Base-by-base conservation (phyloP, 106 monocot species). In the Vanilla planifolia region DNA sequence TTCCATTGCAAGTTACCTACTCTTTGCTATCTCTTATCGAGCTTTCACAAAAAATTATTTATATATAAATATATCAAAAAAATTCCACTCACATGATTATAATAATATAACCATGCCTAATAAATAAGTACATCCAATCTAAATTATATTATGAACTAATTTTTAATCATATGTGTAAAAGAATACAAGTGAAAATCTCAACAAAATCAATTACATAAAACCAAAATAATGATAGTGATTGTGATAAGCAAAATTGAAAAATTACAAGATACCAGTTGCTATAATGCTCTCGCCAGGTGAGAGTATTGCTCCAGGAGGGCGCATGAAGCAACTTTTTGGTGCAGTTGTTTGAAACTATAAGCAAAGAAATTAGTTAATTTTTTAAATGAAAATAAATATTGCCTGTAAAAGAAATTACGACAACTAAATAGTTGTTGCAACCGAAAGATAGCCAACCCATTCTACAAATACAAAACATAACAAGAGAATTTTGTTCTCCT, bases 261-360 rank as follows among this genome's bases (percentile, higher is more conserved):
- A 45, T 1, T 44, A 25, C 10, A 44, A 2, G 29, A 10, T 77
- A 77, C 77, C 77, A 32, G 77, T 77, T 67, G 77, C 61, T 33
- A 77, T 71, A 9, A 77, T 52, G 51, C 50, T 77, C 60, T 77
- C 77, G 6, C 77, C 77, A 21, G 77, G 77, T 27, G 67, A 44
- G 40, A 77, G 71, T 55, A 77, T 57, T 16, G 45, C 61, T 0
- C 77, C 77, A 46, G 77, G 77, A 64, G 77, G 77, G 22, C 77
- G 77, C 77, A 77, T 77, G 35, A 77, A 77, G 61, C 77, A 77
- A 67, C 77, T 77, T 46, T 77, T 77, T 47, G 77, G 77, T 27
- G 77, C 64, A 41, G 77, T 77, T 55, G 77, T 77, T 77, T 71
- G 71, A 42, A 77, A 71, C 77, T 75, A 47, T 19, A 64, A 61